Evolutionary conservation across 192 early-diverging fungal species (phyloP).

Genomic region (Coemansia sp.): DNA sequence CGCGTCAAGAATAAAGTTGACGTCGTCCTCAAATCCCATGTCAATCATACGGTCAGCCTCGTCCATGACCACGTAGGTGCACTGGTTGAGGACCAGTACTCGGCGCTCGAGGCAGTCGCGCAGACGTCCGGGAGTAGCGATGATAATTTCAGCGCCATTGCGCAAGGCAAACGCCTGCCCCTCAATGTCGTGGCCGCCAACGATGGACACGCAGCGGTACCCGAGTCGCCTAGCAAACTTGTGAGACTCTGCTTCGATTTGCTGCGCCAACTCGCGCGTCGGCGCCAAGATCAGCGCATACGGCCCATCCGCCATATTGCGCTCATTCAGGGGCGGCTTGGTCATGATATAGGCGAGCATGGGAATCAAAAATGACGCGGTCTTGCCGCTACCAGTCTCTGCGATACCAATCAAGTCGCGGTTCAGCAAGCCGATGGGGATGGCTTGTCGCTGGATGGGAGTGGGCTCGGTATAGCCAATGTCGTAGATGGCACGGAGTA

Average conservation of each 20-base stretch:
- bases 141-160: slow-evolving; percentile 92
- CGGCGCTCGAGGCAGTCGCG: slow-evolving; percentile 88
- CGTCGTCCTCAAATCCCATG: slow-evolving; percentile 93
- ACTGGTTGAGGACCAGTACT: slow-evolving; percentile 88
- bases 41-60: slow-evolving; percentile 97
- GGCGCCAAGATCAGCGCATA: slow-evolving; percentile 94
- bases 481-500: slow-evolving; percentile 74
- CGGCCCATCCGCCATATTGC: slow-evolving; percentile 81
- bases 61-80: slow-evolving; percentile 98
- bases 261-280: slow-evolving; percentile 95
- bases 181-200: slow-evolving; percentile 84
- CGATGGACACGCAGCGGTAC: slow-evolving; percentile 79
- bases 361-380: slow-evolving; percentile 93
- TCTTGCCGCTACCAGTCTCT: slow-evolving; percentile 94
- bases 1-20: slow-evolving; percentile 93
- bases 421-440: slow-evolving; percentile 92
- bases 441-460: slow-evolving; percentile 96
- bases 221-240: slow-evolving; percentile 89
- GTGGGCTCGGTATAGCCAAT: slow-evolving; percentile 94
- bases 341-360: slow-evolving; percentile 88
- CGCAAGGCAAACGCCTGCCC: slow-evolving; percentile 86
- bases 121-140: slow-evolving; percentile 96
- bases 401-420: slow-evolving; percentile 87
- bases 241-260: slow-evolving; percentile 89
- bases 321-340: slow-evolving; percentile 71